Evolutionary conservation across 73 alveolate species (phyloP).

Genomic region (Paraurostyla sp.): DNA sequence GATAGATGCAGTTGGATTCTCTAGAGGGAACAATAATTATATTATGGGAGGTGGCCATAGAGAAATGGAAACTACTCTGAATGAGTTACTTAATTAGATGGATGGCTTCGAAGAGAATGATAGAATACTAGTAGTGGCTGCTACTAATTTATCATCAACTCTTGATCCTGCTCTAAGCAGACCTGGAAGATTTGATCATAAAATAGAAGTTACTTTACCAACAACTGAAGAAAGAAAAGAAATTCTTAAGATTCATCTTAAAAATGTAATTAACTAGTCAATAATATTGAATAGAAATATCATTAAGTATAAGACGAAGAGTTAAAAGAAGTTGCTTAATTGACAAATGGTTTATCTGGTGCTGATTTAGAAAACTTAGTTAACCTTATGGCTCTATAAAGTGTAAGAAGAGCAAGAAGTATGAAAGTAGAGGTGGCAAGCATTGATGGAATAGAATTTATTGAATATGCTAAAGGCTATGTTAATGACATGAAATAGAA

Average conservation of each 20-base stretch:
- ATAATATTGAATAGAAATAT: not conserved
- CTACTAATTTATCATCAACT: conserved; percentile 86
- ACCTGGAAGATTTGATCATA: conserved; percentile 96
- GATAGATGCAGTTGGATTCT: conserved; percentile 86
- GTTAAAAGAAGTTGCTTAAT: conserved; percentile 13
- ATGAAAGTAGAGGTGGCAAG: not conserved
- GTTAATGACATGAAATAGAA: not conserved
- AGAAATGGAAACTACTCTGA: conserved; percentile 76
- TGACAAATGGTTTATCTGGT: conserved; percentile 73
- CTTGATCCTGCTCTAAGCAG: conserved; percentile 94
- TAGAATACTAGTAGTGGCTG: conserved; percentile 90
- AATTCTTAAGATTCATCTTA: conserved; percentile 75
- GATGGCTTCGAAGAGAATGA: conserved; percentile 93
- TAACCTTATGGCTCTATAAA: conserved; percentile 58
- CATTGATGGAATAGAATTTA: not conserved
- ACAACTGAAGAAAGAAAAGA: conserved; percentile 82
- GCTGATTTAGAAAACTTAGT: conserved; percentile 75
- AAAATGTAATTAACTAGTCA: conserved; percentile 46
- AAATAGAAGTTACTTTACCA: conserved; percentile 87
- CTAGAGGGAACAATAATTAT: conserved; percentile 50
- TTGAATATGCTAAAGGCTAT: not conserved
- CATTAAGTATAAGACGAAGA: not conserved
- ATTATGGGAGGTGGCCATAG: conserved; percentile 72
- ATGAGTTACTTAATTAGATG: conserved; percentile 88
- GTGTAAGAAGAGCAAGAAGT: conserved; percentile 38